Evolutionary conservation across 1,284 basidiomycete genomes (phyloP), one percentile per base, ranked within the genome.

Genomic region (Golubevia pallescens): DNA sequence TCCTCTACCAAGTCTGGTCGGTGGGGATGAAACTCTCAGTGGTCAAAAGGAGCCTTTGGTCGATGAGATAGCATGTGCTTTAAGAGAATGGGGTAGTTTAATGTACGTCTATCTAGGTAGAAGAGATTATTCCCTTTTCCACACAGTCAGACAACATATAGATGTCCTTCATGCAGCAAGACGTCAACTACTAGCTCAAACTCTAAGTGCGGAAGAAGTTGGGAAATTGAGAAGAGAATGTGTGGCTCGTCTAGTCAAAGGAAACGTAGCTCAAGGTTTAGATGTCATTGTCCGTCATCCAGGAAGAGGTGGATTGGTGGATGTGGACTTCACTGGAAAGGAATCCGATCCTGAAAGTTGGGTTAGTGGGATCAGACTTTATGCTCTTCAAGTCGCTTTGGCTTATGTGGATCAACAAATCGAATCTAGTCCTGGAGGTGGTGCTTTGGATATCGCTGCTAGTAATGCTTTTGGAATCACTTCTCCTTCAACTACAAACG

Each of bases 211-310:
- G 1, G 95, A 97, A 75, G 95, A 99, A 86, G 93, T 93, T 0
- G 88, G 90, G 52, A 91, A 90, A 60, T 89, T 98, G 75, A 89
- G 94, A 65, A 89, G 91, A 58, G 94, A 95, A 69, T 95, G 94
- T 81, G 95, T 98, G 3, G 90, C 90, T 13, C 88, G 93, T 57
- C 90, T 99, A 6, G 95, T 96, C 62, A 90, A 90, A 64, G 94
- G 93, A 57, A 99, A 98, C 84, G 89, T 97, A 63, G 91, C 93
- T 0, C 95, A 98, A 81, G 93, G 92, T 2, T 87, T 97, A 57
- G 96, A 98, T 81, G 91, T 98, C 67, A 96, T 99, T 75, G 95
- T 98, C 10, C 90, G 96, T 20, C 95, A 97, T 86, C 93, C 95
- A 13, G 91, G 90, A 8, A 93, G 93, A 88, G 95, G 95, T 19